Base-by-base conservation (phyloP, 768 basidiomycete genomes). In the Goffeauzyma gilvescens region DNA sequence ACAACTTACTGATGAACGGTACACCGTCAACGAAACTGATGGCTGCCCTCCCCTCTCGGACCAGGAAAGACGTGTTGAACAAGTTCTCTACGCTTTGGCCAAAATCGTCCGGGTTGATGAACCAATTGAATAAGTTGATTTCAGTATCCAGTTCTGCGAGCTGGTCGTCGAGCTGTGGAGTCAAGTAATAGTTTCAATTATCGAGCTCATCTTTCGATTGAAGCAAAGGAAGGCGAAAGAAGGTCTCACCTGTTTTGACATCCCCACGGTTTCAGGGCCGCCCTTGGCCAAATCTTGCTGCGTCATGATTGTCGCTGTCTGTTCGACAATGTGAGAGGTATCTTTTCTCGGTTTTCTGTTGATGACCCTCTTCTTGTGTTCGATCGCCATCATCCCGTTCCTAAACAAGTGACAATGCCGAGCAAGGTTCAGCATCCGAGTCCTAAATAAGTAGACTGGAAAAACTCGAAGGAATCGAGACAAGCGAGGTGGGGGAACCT, bases 31-130 rank as follows among this genome's bases (percentile, higher is more conserved):
- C 67, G 5, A 72, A 37, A 3, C 47, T 40, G 15, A 66, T 53
- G 8, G 55, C 55, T 0, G 57, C 64, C 35, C 48, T 73, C 2
- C 80, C 85, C 50, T 89, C 82, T 23, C 81, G 73, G 34, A 93
- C 81, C 48, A 93, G 70, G 66, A 98, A 96, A 0, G 84, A 85
- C 2, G 90, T 70, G 56, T 93, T 87, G 61, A 98, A 96, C 18
- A 90, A 68, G 59, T 98, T 98, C 65, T 98, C 93, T 12, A 96
- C 85, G 0, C 82, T 84, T 58, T 98, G 90, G 0, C 78, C 80
- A 57, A 84, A 98, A 54, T 81, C 76, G 22, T 78, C 64, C 10
- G 93, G 93, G 58, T 98, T 90, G 49, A 93, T 69, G 41, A 95
- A 70, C 55, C 95, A 81, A 47, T 71, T 65, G 67, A 95, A 95